phyloP scores from a whole-genome alignment of 2,329 filamentous ascomycete genomes.

The Microdochium nivale region DNA sequence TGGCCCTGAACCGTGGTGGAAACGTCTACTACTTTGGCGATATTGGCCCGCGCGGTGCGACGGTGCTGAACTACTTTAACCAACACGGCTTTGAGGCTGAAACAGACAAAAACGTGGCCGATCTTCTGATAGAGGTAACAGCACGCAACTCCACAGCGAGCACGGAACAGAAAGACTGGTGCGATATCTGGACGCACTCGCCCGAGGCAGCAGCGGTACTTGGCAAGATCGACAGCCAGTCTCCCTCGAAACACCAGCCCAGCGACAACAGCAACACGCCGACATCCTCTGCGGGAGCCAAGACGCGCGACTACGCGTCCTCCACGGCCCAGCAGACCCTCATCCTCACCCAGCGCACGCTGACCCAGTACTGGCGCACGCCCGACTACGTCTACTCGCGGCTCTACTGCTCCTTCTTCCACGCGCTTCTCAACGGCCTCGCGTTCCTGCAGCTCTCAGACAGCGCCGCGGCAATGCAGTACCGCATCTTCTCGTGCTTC shows the following conservation, averaged over 20 bases:
- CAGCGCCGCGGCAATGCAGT: slow-evolving; percentile 60
- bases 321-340: slow-evolving; percentile 52
- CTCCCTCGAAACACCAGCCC: slow-evolving; percentile 36
- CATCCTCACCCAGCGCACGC: slow-evolving; percentile 61
- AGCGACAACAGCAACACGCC: slow-evolving; percentile 14
- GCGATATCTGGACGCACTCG: slow-evolving; percentile 64
- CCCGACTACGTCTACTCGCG: slow-evolving; percentile 71
- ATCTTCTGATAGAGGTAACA: slow-evolving; percentile 39
- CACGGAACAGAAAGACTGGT: slow-evolving; percentile 49
- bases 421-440: slow-evolving; percentile 73
- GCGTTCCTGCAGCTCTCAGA: slow-evolving; percentile 66
- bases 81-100: slow-evolving; percentile 59
- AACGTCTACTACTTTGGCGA: slow-evolving; percentile 69
- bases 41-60: slow-evolving; percentile 56
- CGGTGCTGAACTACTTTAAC: slow-evolving; percentile 60
- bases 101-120: slow-evolving; percentile 39
- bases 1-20: slow-evolving; percentile 59
- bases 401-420: slow-evolving; percentile 61
- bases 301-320: slow-evolving; percentile 54
- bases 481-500: slow-evolving; percentile 68
- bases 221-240: slow-evolving; percentile 56
- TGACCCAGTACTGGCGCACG: slow-evolving; percentile 67
- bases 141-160: slow-evolving; percentile 21
- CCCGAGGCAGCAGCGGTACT: slow-evolving; percentile 49
- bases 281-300: slow-evolving; percentile 12